Conservation (phyloP, 2,329 filamentous ascomycete genomes). For the Pseudogymnoascus destructans region DNA sequence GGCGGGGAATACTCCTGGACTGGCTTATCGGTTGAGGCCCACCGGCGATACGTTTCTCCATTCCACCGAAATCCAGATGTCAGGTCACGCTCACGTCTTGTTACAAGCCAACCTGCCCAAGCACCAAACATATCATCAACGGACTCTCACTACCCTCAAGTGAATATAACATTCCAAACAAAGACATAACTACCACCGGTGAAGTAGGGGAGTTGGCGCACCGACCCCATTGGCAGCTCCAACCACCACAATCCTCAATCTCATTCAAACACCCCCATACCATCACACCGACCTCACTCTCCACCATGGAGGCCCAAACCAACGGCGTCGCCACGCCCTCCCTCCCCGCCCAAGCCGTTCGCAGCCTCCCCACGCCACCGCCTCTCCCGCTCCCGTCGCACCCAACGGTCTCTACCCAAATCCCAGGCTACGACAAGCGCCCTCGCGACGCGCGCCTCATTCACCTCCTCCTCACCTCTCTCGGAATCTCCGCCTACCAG, state of each 20-base stretch:
- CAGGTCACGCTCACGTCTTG: background rate
- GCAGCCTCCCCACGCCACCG: conserved; percentile 14
- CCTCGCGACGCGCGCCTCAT: conserved; percentile 70
- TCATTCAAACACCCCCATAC: background rate
- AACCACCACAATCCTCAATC: background rate
- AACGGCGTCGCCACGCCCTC: conserved; percentile 34
- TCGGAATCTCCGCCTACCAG: conserved; percentile 69
- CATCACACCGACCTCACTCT: background rate
- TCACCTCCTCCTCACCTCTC: conserved; percentile 65
- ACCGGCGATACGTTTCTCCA: background rate
- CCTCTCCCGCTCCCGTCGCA: conserved; percentile 21
- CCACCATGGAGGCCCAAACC: conserved; percentile 33
- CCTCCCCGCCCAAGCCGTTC: conserved; percentile 19
- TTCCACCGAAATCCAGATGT: background rate
- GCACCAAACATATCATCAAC: background rate
- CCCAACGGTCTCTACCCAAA: conserved; percentile 25
- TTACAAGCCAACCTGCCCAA: background rate
- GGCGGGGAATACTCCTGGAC: conserved; percentile 9
- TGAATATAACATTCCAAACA: background rate
- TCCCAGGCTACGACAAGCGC: conserved; percentile 32
- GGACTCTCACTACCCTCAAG: background rate
- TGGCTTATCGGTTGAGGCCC: conserved; percentile 12
- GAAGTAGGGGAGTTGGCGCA: conserved; percentile 2
- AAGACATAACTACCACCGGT: background rate
- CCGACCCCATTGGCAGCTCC: background rate